Conservation (phyloP, 2,329 filamentous ascomycete species). For the Xylariaceae sp. region DNA sequence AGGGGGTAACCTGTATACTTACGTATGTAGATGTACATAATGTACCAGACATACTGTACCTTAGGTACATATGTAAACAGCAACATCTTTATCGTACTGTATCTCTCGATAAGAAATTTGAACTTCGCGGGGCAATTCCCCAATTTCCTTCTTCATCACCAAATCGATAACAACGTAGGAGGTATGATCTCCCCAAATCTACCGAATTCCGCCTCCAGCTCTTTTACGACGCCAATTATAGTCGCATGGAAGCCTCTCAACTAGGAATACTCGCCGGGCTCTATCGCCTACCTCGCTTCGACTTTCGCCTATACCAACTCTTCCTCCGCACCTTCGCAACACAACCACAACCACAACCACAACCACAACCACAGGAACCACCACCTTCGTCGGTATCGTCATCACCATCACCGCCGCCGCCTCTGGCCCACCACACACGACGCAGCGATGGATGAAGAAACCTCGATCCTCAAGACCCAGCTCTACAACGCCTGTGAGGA, state of each 20-base stretch:
- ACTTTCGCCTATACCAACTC: slow-evolving; percentile 23
- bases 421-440: not conserved
- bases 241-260: slow-evolving; percentile 21
- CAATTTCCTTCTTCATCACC: not conserved
- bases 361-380: not conserved
- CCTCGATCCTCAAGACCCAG: slow-evolving; percentile 52
- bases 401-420: not conserved
- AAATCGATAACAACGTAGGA: too few relatives aligned
- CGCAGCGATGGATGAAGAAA: slow-evolving; percentile 35
- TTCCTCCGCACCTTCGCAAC: slow-evolving; percentile 9
- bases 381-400: slow-evolving; percentile 1
- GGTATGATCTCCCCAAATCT: too few relatives aligned
- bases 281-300: slow-evolving; percentile 26
- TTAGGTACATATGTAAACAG: too few relatives aligned
- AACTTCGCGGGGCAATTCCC: not conserved
- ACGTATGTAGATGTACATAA: too few relatives aligned
- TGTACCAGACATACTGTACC: too few relatives aligned
- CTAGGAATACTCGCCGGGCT: slow-evolving; percentile 26
- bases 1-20: too few relatives aligned
- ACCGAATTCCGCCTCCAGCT: not conserved
- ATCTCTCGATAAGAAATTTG: not conserved
- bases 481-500: slow-evolving; percentile 60
- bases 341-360: not conserved
- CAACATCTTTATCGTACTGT: not conserved
- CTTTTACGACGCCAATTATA: not conserved